phyloP scores from a whole-genome alignment of 2,329 filamentous ascomycete genomes.

The Colletotrichum sp. region DNA sequence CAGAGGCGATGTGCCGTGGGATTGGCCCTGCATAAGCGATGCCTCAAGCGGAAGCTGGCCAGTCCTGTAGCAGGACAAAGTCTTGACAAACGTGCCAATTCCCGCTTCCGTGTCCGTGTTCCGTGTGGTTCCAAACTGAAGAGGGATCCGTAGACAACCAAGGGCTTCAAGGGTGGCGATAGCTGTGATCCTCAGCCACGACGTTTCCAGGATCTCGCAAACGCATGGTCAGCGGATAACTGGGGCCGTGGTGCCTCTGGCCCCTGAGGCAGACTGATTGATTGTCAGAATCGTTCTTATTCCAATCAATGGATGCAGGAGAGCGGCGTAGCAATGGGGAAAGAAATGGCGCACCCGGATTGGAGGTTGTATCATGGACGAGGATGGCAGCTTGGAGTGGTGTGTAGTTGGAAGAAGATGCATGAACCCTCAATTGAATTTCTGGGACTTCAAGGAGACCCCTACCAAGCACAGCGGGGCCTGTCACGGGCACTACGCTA shows the following conservation, averaged over 20 bases:
- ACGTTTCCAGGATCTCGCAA: background rate
- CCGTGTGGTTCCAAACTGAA: background rate
- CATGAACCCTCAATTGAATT: background rate
- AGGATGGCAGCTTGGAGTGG: background rate
- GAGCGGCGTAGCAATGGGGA: background rate
- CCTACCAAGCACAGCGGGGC: background rate
- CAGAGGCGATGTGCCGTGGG: background rate
- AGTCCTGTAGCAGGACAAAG: background rate
- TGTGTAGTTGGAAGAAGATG: slow-evolving; percentile 14
- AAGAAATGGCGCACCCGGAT: background rate
- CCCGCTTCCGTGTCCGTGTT: background rate
- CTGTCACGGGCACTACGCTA: background rate
- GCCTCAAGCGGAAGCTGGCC: background rate
- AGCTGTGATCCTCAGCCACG: background rate
- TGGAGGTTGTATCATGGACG: background rate
- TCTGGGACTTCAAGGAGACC: background rate
- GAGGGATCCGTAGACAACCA: background rate
- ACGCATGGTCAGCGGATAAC: background rate
- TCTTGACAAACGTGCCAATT: background rate
- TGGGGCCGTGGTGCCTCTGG: background rate
- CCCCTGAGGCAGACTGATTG: background rate
- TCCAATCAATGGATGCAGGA: background rate
- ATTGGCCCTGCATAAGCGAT: background rate
- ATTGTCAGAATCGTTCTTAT: background rate
- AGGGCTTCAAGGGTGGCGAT: background rate